These are phyloP conservation scores for Colletotrichum sp. DNA, from an alignment of 2,329 filamentous ascomycete species.

Conservation along the genomic window DNA sequence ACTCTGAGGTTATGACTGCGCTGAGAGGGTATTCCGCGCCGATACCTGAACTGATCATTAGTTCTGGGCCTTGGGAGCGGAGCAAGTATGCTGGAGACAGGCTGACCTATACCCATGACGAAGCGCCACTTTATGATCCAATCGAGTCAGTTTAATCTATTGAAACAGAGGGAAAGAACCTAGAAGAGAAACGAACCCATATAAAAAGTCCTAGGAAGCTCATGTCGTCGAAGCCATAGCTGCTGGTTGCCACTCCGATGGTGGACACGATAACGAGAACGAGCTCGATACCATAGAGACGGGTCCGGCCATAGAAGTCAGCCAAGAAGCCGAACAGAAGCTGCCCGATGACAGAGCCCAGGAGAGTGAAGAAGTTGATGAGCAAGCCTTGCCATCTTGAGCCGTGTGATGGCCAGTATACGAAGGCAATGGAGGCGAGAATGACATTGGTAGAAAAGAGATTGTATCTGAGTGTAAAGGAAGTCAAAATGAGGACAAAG, in stretches of 20 bases:
- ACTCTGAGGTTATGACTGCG: slow-evolving; percentile 73
- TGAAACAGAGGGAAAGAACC: neutral
- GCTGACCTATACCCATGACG: slow-evolving; percentile 56
- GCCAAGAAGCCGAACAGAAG: slow-evolving; percentile 59
- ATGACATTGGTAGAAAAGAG: slow-evolving; percentile 62
- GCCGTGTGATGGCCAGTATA: slow-evolving; percentile 54
- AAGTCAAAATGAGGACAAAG: neutral
- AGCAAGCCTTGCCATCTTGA: slow-evolving; percentile 49
- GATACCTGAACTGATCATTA: slow-evolving; percentile 30
- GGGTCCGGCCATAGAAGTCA: slow-evolving; percentile 59
- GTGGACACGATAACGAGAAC: slow-evolving; percentile 62
- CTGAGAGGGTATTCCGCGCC: slow-evolving; percentile 73
- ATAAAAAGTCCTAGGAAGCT: slow-evolving; percentile 56
- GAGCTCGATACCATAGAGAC: slow-evolving; percentile 61
- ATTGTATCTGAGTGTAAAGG: slow-evolving; percentile 48
- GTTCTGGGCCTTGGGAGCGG: neutral
- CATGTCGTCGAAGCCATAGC: slow-evolving; percentile 53
- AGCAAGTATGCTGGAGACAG: neutral
- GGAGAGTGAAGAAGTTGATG: slow-evolving; percentile 58
- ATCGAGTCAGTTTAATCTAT: neutral
- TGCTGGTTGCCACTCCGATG: slow-evolving; percentile 60
- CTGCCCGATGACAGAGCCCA: slow-evolving; percentile 58
- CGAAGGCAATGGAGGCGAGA: slow-evolving; percentile 56
- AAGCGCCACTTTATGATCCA: slow-evolving; percentile 48
- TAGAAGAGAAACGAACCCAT: slow-evolving; percentile 38